Base-by-base conservation (phyloP, 441 rosid genomes). In the Gossypium lobatum region DNA sequence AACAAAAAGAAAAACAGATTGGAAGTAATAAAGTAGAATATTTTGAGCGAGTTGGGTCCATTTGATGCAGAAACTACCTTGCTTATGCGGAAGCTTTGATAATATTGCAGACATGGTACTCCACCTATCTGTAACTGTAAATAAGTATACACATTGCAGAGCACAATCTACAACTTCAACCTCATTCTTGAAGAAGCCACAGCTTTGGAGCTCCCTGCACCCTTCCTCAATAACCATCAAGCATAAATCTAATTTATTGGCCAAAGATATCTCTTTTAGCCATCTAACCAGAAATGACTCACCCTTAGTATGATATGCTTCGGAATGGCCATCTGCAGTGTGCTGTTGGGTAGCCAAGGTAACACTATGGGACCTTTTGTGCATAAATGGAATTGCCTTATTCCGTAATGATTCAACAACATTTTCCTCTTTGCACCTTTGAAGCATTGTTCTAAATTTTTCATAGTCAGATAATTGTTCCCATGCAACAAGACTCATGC, bases 161-260 rank as follows among this genome's bases (percentile, higher is more conserved):
- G 92, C 91, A 85, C 97, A 92, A 63, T 91, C 96, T 64, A 85
- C 84, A 78, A 81, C 95, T 85, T 93, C 97, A 81, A 66, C 60
- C 80, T 84, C 97, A 80, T 93, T 88, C 82, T 75, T 87, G 81
- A 96, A 93, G 81, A 87, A 85, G 72, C 85, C 75, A 73, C 71
- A 81, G 67, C 79, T 79, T 77, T 75, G 78, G 73, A 89, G 75
- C 62, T 88, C 91, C 60, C 57, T 80, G 82, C 97, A 92, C 67
- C 97, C 97, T 88, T 91, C 99, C 58, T 89, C 97, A 23, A 96
- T 85, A 74, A 92, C 95, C 72, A 81, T 80, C 89, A 86, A 84
- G 87, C 96, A 89, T 69, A 93, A 75, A 71, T 93, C 97, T 74
- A 93, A 72, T 74, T 86, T 89, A 76, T 87, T 92, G 79, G 83